Evolutionary conservation across 768 basidiomycete species (phyloP).

Genomic region (Trichaptum fuscoviolaceum): DNA sequence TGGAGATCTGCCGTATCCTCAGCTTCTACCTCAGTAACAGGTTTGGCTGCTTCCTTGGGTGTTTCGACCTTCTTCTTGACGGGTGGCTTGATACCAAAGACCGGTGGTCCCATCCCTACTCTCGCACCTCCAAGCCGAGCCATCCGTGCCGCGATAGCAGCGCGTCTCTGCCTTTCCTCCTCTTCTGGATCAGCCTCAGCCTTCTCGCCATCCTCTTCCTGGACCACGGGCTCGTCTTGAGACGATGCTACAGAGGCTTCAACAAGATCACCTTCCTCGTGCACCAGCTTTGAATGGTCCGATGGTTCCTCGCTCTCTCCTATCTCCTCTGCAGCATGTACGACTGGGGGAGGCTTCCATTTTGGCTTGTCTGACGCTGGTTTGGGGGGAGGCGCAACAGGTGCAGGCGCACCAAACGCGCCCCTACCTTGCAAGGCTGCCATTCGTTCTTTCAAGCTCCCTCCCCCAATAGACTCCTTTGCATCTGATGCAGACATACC

Average conservation of each 20-base stretch:
- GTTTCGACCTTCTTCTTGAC: conserved; percentile 21
- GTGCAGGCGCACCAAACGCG: conserved; percentile 55
- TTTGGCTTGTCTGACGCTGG: conserved; percentile 67
- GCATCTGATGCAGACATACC: conserved; percentile 86
- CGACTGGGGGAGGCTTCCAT: conserved; percentile 74
- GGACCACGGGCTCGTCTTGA: conserved; percentile 13
- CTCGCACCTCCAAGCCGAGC: conserved; percentile 84
- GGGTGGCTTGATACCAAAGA: conserved; percentile 55
- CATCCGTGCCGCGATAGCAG: conserved; percentile 89
- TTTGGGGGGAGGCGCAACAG: conserved; percentile 46
- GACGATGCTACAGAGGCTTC: conserved; percentile 16
- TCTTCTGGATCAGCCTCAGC: conserved; percentile 45
- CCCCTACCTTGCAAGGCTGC: conserved; percentile 85
- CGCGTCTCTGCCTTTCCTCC: conserved; percentile 73
- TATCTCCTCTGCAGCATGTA: conserved; percentile 17
- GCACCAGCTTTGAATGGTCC: not conserved
- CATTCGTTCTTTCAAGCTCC: conserved; percentile 90
- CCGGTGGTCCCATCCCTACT: conserved; percentile 73
- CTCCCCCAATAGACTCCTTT: conserved; percentile 76
- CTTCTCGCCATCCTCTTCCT: conserved; percentile 26
- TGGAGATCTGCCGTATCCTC: not conserved
- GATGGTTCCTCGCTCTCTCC: conserved; percentile 14
- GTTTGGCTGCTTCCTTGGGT: conserved; percentile 8
- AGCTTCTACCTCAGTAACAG: conserved; percentile 9
- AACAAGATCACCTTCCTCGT: conserved; percentile 15